Conservation (phyloP, 75 land plant species). For the Pinus tabuliformis region DNA sequence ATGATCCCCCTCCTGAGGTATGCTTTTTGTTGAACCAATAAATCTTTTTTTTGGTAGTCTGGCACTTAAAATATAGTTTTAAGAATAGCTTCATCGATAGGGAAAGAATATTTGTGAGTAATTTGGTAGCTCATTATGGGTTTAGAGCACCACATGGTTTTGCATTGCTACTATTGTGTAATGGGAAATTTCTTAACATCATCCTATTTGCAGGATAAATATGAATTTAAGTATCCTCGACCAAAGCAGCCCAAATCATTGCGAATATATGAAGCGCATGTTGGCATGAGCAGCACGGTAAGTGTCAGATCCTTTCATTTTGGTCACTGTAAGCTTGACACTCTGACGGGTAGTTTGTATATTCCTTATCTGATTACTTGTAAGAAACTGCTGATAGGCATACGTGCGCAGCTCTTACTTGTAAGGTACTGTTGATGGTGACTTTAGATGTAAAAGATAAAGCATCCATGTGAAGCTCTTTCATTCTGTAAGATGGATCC, state of each 20-base stretch:
- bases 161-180: background rate
- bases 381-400: background rate
- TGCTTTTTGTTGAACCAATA: background rate
- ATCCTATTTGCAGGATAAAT: slow-evolving; percentile 52
- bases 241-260: slow-evolving; percentile 80
- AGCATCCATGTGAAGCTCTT: background rate
- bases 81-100: background rate
- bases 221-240: slow-evolving; percentile 77
- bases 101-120: background rate
- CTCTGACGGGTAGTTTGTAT: background rate
- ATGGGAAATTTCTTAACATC: background rate
- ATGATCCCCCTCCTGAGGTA: slow-evolving; percentile 91
- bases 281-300: slow-evolving; percentile 95
- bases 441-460: background rate
- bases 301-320: slow-evolving; percentile 5
- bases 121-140: background rate
- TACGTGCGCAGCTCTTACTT: too few relatives aligned
- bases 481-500: background rate
- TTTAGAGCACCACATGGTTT: background rate
- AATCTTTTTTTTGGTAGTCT: background rate
- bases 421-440: too few relatives aligned
- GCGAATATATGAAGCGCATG: slow-evolving; percentile 89
- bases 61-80: background rate
- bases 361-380: background rate
- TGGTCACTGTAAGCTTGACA: background rate